Conservation (phyloP, 768 basidiomycete genomes). For the Pleurotus tuber-regium region DNA sequence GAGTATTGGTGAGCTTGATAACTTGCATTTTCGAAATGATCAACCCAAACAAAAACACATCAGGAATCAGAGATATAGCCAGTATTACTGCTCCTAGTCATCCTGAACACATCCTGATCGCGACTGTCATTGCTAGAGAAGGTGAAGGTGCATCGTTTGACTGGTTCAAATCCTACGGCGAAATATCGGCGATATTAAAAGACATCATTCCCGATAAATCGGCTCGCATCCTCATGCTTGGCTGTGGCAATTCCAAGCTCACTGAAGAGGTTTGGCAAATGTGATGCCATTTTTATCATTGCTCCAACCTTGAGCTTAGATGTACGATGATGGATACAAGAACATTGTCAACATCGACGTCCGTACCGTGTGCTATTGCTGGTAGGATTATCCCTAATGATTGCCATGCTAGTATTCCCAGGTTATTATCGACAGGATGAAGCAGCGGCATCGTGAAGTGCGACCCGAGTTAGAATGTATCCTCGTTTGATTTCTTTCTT, state of each 20-base stretch:
- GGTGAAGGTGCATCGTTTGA: conserved; percentile 62
- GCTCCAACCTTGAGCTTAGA: conserved; percentile 35
- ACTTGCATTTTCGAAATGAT: no score
- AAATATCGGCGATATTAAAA: conserved; percentile 61
- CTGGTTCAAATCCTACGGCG: conserved; percentile 84
- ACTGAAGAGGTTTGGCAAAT: conserved; percentile 63
- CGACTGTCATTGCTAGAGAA: conserved; percentile 47
- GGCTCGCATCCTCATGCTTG: conserved; percentile 72
- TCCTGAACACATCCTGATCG: conserved; percentile 7
- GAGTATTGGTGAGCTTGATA: conserved; percentile 58
- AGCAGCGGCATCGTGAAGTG: conserved; percentile 39
- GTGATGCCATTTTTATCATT: background rate
- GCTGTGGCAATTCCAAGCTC: conserved; percentile 80
- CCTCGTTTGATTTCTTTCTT: background rate
- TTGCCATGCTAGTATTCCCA: conserved; percentile 58
- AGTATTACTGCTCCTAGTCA: conserved; percentile 37
- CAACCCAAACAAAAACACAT: conserved; percentile 9
- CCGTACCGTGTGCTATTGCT: conserved; percentile 19
- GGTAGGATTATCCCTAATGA: conserved; percentile 1
- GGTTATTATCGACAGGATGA: conserved; percentile 76
- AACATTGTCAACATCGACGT: conserved; percentile 82
- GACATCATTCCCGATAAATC: conserved; percentile 60
- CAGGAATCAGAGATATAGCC: conserved; percentile 71
- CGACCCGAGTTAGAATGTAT: conserved; percentile 75
- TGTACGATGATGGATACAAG: conserved; percentile 86